Base-by-base conservation (phyloP, 257 asterid genomes). In the Primulina huaijiensis region DNA sequence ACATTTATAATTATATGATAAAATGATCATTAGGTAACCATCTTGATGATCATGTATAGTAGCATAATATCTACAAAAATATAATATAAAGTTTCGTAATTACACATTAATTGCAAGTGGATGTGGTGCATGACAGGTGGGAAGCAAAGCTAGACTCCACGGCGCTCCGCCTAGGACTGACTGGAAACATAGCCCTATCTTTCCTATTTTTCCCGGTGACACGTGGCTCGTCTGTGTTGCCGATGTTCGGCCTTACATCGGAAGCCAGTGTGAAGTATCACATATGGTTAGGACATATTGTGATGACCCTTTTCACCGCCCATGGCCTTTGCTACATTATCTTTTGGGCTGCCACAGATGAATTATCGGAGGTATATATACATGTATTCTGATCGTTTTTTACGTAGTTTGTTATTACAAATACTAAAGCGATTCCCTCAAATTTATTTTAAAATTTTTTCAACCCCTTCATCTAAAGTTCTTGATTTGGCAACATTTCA, bases 161-260 rank as follows among this genome's bases (percentile, higher is more conserved):
- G 67, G 87, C 79, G 11, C 68, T 88, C 43, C 80, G 85, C 70
- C 85, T 87, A 0, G 98, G 97, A 2, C 74, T 90, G 9, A 81
- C 85, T 30, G 96, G 97, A n/a, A 89, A 90, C 74, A 66, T 86
- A 58, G 76, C 80, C 14, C 71, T 89, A 7, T 34, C 84, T 0
- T 90, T 90, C 69, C 90, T 90, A 3, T 93, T 93, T 81, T 88
- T 87, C 74, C 97, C 96, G 69, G 96, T 93, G 79, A 86, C 94
- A 16, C 86, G 96, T 25, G 96, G 94, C 64, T 87, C 95, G 0
- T 93, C 98, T 35, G 76, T 90, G 70, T 69, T 93, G 9, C 88
- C 79, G 0, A 19, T 90, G 0, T 74, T 93, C 29, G 97, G 97
- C 33, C 86, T 90, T 8, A 87, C 97, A 0, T 93, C 97, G 0